Evolutionary conservation across 2,329 filamentous ascomycete genomes (phyloP), one percentile per base, ranked within the genome.

Genomic region (Fusarium phyllophilum): DNA sequence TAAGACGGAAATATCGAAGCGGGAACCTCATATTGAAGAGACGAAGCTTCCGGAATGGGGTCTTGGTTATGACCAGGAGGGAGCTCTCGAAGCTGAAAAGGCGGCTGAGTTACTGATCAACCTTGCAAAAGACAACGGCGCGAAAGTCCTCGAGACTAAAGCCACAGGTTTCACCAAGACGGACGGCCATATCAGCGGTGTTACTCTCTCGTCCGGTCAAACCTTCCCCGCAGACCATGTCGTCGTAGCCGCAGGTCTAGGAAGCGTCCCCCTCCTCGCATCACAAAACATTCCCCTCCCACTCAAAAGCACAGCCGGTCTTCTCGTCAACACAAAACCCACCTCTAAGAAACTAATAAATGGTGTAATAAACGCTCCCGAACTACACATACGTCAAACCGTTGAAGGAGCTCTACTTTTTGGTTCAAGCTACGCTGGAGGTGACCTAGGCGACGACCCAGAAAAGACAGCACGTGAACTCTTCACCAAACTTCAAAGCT

Each of bases 361-460:
- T 9, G 61, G 48, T 6, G 61, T 71, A 5, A 18, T 71, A 0
- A 58, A 58, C 13, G 57, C 66, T 10, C 52, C 55, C 20, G 45
- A 71, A 38, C 24, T 71, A 13, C 58, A 71, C 31, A 15, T 70
- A 9, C 66, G 68, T 1, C 66, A 71, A 66, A 70, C 68, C 11
- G 8, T 33, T 18, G 26, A 66, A 8, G 61, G 68, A 11, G 39
- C 45, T 5, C 14, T 71, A 1, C 61, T 46, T 2, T 58, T 57
- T 8, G 68, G 68, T 9, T 60, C 55, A 33, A 44, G 59, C n/a
- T 70, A 60, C 51, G 46, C 66, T 0, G 61, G 68, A 0, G 66
- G 48, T 9, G 55, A 70, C 9, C 26, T 58, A 6, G 68, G 68
- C 6, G 45, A 70, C 6, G 61, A 71, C 20, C 66, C 68, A 5